Conservation (phyloP, 495 filamentous ascomycete species). For the Penicillium fimorum region DNA sequence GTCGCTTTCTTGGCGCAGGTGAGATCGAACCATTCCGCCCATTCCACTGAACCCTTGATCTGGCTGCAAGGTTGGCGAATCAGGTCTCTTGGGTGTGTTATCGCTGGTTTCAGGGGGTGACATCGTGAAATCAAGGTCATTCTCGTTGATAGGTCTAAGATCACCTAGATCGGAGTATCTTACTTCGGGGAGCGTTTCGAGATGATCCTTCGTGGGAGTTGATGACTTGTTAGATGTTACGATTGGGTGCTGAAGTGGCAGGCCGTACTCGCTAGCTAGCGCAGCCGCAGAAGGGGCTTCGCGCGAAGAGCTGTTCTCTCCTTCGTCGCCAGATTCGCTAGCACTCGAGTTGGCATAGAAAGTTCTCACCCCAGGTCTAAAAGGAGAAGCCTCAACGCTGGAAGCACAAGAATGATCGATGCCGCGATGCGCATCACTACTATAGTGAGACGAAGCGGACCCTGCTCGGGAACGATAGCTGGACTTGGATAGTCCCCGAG, state of each 20-base stretch:
- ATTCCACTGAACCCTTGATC: slow-evolving; percentile 61
- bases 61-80: slow-evolving; percentile 77
- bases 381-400: slow-evolving; percentile 35
- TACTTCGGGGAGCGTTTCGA: slow-evolving; percentile 41
- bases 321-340: slow-evolving; percentile 47
- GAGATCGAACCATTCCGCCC: slow-evolving; percentile 72
- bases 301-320: slow-evolving; percentile 25
- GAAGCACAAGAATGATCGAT: slow-evolving; percentile 28
- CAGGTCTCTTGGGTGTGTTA: slow-evolving; percentile 44
- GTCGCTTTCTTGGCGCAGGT: slow-evolving; percentile 80
- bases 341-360: slow-evolving; percentile 46
- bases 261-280: slow-evolving; percentile 29
- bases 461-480: slow-evolving; percentile 47
- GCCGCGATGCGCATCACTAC: slow-evolving; percentile 33
- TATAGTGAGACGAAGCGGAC: slow-evolving; percentile 47
- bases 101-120: slow-evolving; percentile 8
- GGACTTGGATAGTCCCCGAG: slow-evolving; percentile 41
- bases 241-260: slow-evolving; percentile 30
- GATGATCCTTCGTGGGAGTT: slow-evolving; percentile 28
- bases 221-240: slow-evolving; percentile 28
- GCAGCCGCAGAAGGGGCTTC: slow-evolving; percentile 29
- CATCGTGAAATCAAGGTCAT: slow-evolving; percentile 18
- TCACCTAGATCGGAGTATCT: slow-evolving; percentile 44
- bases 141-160: slow-evolving; percentile 45
- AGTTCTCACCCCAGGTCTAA: slow-evolving; percentile 26